Percentiles rank a stretch among this genome's conserved stretches.
Evolutionary conservation across 306 rosid genomes (phyloP).

Genomic region (Cyclanthera cordifolia): DNA sequence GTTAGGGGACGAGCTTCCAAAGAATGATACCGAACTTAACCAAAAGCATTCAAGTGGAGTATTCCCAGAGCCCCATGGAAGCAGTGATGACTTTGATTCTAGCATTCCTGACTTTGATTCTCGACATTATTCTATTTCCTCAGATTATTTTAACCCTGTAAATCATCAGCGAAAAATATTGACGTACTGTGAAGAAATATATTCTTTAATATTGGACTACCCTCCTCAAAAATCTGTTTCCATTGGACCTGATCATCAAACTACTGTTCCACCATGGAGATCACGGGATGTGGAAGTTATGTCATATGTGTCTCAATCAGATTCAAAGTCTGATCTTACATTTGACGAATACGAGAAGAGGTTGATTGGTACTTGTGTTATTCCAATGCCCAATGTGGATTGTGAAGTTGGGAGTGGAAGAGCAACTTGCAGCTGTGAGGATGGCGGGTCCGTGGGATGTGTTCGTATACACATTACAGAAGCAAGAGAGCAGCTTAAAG

Average conservation of each 20-base stretch:
- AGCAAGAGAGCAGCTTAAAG: slow-evolving; percentile 40
- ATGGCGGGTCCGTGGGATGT: slow-evolving; percentile 48
- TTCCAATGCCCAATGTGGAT: slow-evolving; percentile 59
- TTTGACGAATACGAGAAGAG: slow-evolving; percentile 29
- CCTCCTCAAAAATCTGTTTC: slow-evolving; percentile 57
- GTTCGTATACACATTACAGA: slow-evolving; percentile 54
- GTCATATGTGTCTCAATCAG: slow-evolving; percentile 14
- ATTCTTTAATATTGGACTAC: slow-evolving; percentile 45
- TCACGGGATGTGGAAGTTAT: background rate
- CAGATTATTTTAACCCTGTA: slow-evolving; percentile 40
- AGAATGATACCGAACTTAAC: slow-evolving; percentile 28
- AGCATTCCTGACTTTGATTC: slow-evolving; percentile 32
- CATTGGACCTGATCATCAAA: slow-evolving; percentile 65
- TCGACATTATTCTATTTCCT: slow-evolving; percentile 31
- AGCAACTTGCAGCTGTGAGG: slow-evolving; percentile 55
- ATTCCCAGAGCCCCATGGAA: slow-evolving; percentile 27
- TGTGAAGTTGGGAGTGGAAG: slow-evolving; percentile 51
- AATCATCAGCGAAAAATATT: slow-evolving; percentile 49
- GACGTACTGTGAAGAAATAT: slow-evolving; percentile 47
- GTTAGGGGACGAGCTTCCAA: slow-evolving; percentile 43
- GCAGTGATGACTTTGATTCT: slow-evolving; percentile 29
- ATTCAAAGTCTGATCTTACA: slow-evolving; percentile 17
- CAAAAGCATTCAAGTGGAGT: slow-evolving; percentile 36
- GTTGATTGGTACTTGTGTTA: slow-evolving; percentile 49
- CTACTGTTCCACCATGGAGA: slow-evolving; percentile 49